A percentile compares a stretch with the other conserved stretches of the same genome.
phyloP scores from a whole-genome alignment of 345 rosid genomes.

The Reutealis trisperma region DNA sequence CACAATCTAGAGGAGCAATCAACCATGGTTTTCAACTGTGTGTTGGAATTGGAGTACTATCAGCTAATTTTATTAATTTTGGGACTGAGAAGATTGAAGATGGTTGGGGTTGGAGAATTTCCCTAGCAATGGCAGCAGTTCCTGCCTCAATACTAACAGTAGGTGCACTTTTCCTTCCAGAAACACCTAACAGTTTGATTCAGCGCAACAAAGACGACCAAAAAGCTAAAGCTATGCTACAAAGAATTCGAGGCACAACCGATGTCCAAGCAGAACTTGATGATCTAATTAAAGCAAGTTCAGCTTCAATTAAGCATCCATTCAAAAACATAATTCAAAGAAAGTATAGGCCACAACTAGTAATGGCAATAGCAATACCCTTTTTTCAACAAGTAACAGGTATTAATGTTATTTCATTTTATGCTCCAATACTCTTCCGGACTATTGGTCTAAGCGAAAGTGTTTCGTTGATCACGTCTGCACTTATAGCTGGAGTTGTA shows the following conservation, averaged over 20 bases:
- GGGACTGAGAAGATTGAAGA: constrained; percentile 60
- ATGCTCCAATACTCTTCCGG: constrained; percentile 67
- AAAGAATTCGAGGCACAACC: constrained; percentile 55
- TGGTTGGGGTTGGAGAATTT: constrained; percentile 79
- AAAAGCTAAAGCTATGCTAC: constrained; percentile 51
- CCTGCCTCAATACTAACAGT: constrained; percentile 63
- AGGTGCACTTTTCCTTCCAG: constrained; percentile 67
- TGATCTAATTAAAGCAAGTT: constrained; percentile 59
- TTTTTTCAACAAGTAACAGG: constrained; percentile 79
- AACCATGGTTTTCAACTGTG: constrained; percentile 72
- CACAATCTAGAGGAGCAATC: constrained; percentile 72
- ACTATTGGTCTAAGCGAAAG: constrained; percentile 69
- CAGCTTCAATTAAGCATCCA: constrained; percentile 28
- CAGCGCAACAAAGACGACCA: constrained; percentile 39
- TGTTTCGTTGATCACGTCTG: constrained; percentile 52
- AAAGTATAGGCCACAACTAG: constrained; percentile 64
- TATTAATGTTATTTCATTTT: constrained; percentile 66
- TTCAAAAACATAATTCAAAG: constrained; percentile 44
- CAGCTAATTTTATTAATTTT: constrained; percentile 60
- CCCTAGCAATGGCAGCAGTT: constrained; percentile 63
- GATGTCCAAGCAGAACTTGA: constrained; percentile 56
- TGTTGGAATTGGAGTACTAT: constrained; percentile 55
- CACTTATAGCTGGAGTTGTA: constrained; percentile 51
- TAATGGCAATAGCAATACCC: constrained; percentile 71
- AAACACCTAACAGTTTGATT: constrained; percentile 70